Evolutionary conservation across 768 basidiomycete genomes (phyloP).

Genomic region (Naganishia randhawae): DNA sequence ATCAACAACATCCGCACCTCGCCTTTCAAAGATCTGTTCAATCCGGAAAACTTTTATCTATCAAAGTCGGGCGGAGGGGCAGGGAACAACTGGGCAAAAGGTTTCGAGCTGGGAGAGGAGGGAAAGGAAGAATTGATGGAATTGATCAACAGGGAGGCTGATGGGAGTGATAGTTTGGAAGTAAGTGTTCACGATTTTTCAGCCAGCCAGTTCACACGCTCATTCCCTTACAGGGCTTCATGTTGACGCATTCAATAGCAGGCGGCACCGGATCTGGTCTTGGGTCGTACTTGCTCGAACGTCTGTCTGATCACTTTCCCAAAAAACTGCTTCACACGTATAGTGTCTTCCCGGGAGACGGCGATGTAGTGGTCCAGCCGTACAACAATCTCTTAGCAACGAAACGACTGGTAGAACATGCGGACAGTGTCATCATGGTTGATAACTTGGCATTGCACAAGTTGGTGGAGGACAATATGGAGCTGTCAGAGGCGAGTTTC

Average conservation of each 20-base stretch:
- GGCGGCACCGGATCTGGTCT: constrained; percentile 97
- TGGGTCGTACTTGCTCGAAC: constrained; percentile 94
- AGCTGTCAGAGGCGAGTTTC: constrained; percentile 62
- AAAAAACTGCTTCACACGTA: constrained; percentile 99
- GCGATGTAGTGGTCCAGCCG: constrained; percentile 96
- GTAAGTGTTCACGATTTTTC: constrained; percentile 53
- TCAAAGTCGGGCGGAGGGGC: constrained; percentile 98
- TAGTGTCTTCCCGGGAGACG: constrained; percentile 88
- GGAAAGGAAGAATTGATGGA: constrained; percentile 97
- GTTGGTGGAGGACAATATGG: constrained; percentile 86
- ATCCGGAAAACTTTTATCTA: constrained; percentile 95
- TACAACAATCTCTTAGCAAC: constrained; percentile 93
- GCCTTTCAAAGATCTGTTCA: constrained; percentile 82
- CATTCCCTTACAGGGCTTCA: constrained; percentile 70
- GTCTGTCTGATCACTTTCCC: constrained; percentile 93
- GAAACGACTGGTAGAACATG: constrained; percentile 89
- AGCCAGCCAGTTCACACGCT: neutral
- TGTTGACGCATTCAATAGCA: constrained; percentile 97
- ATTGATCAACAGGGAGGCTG: constrained; percentile 96
- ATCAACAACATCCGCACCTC: constrained; percentile 90
- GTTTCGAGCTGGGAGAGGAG: constrained; percentile 81
- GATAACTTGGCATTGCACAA: constrained; percentile 91
- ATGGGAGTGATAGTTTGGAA: constrained; percentile 94
- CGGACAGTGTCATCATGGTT: constrained; percentile 93
- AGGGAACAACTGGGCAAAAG: constrained; percentile 98